These are phyloP conservation scores for Candida gigantensis DNA, from an alignment of 1,139 yeast genomes.

Conservation along the genomic window DNA sequence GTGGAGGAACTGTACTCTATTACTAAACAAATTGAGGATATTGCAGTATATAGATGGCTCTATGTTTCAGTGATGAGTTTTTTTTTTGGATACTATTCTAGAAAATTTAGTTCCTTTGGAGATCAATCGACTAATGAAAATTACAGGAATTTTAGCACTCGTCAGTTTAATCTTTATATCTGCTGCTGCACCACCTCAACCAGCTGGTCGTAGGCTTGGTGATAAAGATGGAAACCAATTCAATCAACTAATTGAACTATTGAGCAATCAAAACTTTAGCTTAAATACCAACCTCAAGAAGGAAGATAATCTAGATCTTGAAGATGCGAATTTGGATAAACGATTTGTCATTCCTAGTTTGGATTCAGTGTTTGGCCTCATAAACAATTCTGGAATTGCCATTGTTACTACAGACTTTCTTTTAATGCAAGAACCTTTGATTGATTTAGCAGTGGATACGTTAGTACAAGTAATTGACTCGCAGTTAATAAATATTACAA, in stretches of 20 bases:
- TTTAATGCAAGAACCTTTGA: constrained; percentile 25
- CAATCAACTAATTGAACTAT: background rate
- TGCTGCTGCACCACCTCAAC: background rate
- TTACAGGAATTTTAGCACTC: no score
- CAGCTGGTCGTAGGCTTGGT: background rate
- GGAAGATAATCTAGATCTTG: background rate
- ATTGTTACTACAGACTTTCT: constrained; percentile 27
- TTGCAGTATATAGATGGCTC: background rate
- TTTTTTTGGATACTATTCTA: background rate
- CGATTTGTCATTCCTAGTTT: constrained; percentile 23
- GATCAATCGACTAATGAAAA: no score
- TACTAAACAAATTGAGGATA: background rate
- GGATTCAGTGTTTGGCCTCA: constrained; percentile 24
- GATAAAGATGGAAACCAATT: background rate
- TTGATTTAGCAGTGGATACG: constrained; percentile 25
- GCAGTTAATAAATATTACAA: constrained; percentile 25
- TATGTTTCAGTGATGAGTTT: no score
- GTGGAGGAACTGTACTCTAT: no score
- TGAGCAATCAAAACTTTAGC: no score
- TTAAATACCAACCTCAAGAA: no score
- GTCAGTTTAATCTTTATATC: background rate
- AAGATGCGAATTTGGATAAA: background rate
- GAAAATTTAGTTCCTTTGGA: no score
- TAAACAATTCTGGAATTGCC: constrained; percentile 27
- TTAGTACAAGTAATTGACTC: constrained; percentile 24